phyloP scores from a whole-genome alignment of 2,329 filamentous ascomycete species.

The Cladosporium sphaerospermum region DNA sequence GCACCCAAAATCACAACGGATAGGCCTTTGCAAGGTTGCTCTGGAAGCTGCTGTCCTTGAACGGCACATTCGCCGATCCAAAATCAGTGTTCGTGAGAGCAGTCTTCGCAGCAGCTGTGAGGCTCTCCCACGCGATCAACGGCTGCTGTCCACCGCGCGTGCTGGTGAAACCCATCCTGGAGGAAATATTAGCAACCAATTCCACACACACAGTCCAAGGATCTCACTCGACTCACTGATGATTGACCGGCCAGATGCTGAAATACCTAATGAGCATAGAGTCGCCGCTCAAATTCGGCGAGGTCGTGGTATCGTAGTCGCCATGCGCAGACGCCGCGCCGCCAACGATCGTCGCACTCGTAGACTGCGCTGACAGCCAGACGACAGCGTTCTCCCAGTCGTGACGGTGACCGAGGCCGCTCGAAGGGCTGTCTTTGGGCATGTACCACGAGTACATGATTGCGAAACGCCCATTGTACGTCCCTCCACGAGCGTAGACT shows the following conservation, averaged over 20 bases:
- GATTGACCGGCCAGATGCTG: slow-evolving; percentile 44
- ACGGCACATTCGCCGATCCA: slow-evolving; percentile 42
- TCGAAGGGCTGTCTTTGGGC: slow-evolving; percentile 43
- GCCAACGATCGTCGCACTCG: slow-evolving; percentile 39
- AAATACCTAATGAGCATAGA: slow-evolving; percentile 44
- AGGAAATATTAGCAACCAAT: slow-evolving; percentile 40
- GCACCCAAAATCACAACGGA: slow-evolving; percentile 2
- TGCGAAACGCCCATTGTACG: slow-evolving; percentile 39
- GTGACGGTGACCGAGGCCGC: slow-evolving; percentile 46
- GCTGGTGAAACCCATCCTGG: slow-evolving; percentile 55
- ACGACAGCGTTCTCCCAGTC: slow-evolving; percentile 53
- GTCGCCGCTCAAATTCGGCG: slow-evolving; percentile 38
- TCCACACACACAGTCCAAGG: slow-evolving; percentile 30
- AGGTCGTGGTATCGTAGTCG: slow-evolving; percentile 40
- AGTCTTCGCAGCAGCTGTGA: slow-evolving; percentile 37
- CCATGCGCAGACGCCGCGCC: slow-evolving; percentile 50
- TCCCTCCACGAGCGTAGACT: slow-evolving; percentile 43
- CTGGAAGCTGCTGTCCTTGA: slow-evolving; percentile 43
- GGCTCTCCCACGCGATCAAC: slow-evolving; percentile 45
- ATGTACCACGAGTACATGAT: slow-evolving; percentile 51
- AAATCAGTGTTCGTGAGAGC: slow-evolving; percentile 44
- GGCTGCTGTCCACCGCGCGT: slow-evolving; percentile 53
- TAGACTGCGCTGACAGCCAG: slow-evolving; percentile 41
- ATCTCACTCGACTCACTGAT: slow-evolving; percentile 37
- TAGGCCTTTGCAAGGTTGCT: slow-evolving; percentile 35